A percentile compares a stretch with the other conserved stretches of the same genome.
These are phyloP conservation scores for Eucalyptus virginea DNA, from an alignment of 345 rosid genomes.

Conservation along the genomic window DNA sequence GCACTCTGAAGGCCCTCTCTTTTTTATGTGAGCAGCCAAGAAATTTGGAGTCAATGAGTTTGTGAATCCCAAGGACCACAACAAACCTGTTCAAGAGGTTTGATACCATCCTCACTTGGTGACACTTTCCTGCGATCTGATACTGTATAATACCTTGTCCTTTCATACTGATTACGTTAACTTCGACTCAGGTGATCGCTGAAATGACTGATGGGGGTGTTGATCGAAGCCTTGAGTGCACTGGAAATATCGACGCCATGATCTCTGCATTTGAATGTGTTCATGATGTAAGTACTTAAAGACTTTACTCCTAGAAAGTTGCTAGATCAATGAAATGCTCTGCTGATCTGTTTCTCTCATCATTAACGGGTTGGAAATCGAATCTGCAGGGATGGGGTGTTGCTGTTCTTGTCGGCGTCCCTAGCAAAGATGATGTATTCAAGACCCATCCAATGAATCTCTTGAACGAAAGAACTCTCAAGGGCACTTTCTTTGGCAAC, in stretches of 20 bases:
- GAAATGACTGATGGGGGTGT: slow-evolving; percentile 80
- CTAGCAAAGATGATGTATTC: slow-evolving; percentile 33
- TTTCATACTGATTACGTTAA: neutral
- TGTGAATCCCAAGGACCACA: slow-evolving; percentile 25
- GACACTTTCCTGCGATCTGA: neutral
- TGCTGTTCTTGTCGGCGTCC: slow-evolving; percentile 39
- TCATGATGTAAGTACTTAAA: slow-evolving; percentile 46
- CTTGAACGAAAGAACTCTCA: slow-evolving; percentile 33
- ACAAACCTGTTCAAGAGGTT: slow-evolving; percentile 31
- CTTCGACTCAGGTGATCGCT: slow-evolving; percentile 32
- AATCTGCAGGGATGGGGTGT: slow-evolving; percentile 43
- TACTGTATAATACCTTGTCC: neutral
- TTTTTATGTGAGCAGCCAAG: slow-evolving; percentile 10
- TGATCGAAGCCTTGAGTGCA: slow-evolving; percentile 73
- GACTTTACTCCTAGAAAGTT: neutral
- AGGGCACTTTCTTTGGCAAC: slow-evolving; percentile 52
- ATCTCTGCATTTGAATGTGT: slow-evolving; percentile 84
- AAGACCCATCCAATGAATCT: slow-evolving; percentile 38
- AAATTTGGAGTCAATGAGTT: slow-evolving; percentile 32
- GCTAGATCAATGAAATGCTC: neutral
- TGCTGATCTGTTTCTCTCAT: neutral
- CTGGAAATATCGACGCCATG: slow-evolving; percentile 65
- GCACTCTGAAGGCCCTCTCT: neutral
- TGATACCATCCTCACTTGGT: neutral
- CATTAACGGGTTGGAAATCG: neutral